Evolutionary conservation across 2,329 filamentous ascomycete genomes (phyloP).

Genomic region (Magnaporthiopsis rhizophila): DNA sequence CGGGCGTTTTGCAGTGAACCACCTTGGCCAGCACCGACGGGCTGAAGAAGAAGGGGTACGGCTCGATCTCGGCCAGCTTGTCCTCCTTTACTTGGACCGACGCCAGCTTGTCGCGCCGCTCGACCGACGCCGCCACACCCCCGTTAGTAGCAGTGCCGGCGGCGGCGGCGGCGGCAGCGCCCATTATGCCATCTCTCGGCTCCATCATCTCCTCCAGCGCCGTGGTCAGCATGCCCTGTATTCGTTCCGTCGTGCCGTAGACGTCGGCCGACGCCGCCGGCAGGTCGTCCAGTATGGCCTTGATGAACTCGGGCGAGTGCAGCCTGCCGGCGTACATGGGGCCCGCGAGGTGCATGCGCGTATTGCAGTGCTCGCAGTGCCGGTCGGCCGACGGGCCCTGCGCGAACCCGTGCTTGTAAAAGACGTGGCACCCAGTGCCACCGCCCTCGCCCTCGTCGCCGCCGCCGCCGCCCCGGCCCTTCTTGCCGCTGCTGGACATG

Average conservation of each 20-base stretch:
- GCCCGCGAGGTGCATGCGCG: slow-evolving; percentile 78
- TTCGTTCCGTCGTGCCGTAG: slow-evolving; percentile 72
- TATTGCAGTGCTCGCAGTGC: slow-evolving; percentile 74
- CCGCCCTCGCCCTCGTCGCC: slow-evolving; percentile 23
- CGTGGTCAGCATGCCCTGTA: slow-evolving; percentile 86
- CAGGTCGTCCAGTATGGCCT: slow-evolving; percentile 66
- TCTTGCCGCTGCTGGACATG: slow-evolving; percentile 65
- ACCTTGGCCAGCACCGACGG: slow-evolving; percentile 67
- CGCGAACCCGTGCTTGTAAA: slow-evolving; percentile 72
- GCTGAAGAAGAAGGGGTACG: slow-evolving; percentile 79
- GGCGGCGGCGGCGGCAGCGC: slow-evolving; percentile 16
- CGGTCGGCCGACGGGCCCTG: slow-evolving; percentile 60
- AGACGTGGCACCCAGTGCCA: slow-evolving; percentile 26
- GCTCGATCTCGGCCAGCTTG: slow-evolving; percentile 59
- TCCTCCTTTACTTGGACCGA: slow-evolving; percentile 21
- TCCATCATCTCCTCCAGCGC: slow-evolving; percentile 66
- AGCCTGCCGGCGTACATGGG: slow-evolving; percentile 93
- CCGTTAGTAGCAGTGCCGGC: slow-evolving; percentile 22
- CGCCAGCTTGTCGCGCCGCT: slow-evolving; percentile 2
- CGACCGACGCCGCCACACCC: not conserved
- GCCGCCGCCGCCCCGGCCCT: slow-evolving; percentile 40
- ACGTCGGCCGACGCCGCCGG: slow-evolving; percentile 56
- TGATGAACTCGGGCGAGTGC: slow-evolving; percentile 77
- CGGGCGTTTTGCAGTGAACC: slow-evolving; percentile 70
- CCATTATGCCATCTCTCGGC: slow-evolving; percentile 17